Base-by-base conservation (phyloP, 192 early-diverging fungal genomes). In the Backusella circina region DNA sequence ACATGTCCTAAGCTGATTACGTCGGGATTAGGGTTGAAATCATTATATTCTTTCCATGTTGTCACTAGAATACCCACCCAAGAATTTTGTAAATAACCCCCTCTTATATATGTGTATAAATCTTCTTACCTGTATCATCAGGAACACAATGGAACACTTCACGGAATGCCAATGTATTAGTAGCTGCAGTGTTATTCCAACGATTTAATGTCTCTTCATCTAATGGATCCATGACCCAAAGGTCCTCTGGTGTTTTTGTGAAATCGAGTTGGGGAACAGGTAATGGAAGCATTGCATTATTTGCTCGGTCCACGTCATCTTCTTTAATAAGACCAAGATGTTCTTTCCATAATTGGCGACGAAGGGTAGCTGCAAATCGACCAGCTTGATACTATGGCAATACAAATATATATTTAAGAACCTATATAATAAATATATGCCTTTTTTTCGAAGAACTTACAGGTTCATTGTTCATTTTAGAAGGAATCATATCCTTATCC, bases 91-190 rank as follows among this genome's bases (percentile, higher is more conserved):
- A 39, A 16, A 57, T n/a, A n/a, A n/a, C n/a, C n/a, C n/a, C n/a
- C n/a, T n/a, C n/a, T n/a, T n/a, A n/a, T n/a, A n/a, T n/a, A n/a
- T n/a, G n/a, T n/a, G n/a, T 31, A 37, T 69, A 32, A 51, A 51
- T n/a, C 28, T 82, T 83, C 50, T 75, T 75, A 82, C 80, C 72
- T 31, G 33, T 92, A 61, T 95, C 90, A 74, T 97, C 94, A 26
- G 95, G 95, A 16, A 95, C 90, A 75, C 92, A 93, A 36, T 89
- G 89, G 82, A 97, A 97, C 6, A 96, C 90, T 26, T 93, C 86
- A 30, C 95, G 83, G 79, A 93, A 94, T 32, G 86, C 80, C 26
- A 71, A 57, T 28, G 91, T 93, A 79, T 97, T 97, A 5, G 39
- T 83, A 2, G 73, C 76, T 6, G 94, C 93, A 0, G 90, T 90